Percentiles rank a stretch among this genome's conserved stretches.
These are phyloP conservation scores for Alternaria dauci DNA, from an alignment of 2,329 filamentous ascomycete genomes.

Conservation along the genomic window DNA sequence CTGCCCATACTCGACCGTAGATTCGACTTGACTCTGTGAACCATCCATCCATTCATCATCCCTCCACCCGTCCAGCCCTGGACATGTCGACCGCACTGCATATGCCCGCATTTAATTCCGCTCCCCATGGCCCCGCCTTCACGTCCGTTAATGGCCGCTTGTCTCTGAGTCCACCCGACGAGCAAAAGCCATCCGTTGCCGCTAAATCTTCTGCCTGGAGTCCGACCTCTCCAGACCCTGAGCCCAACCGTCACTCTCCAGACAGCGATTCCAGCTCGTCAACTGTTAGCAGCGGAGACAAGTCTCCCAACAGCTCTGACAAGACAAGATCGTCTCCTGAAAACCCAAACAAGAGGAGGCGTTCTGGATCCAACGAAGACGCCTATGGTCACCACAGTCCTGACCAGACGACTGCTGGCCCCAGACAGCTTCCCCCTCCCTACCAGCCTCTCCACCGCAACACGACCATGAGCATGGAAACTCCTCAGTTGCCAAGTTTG, in stretches of 20 bases:
- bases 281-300: conserved; percentile 26
- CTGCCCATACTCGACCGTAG: conserved; percentile 2
- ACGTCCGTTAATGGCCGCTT: conserved; percentile 48
- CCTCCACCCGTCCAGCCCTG: not conserved
- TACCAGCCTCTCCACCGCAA: conserved; percentile 52
- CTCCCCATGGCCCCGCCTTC: conserved; percentile 46
- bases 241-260: conserved; percentile 32
- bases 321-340: conserved; percentile 61
- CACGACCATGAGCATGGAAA: conserved; percentile 36
- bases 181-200: conserved; percentile 30
- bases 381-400: conserved; percentile 50
- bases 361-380: conserved; percentile 66
- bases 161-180: conserved; percentile 38
- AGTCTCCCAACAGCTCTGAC: conserved; percentile 53
- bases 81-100: conserved; percentile 49
- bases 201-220: conserved; percentile 29
- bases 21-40: conserved; percentile 2
- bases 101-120: conserved; percentile 37
- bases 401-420: conserved; percentile 42
- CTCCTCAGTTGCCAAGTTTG: conserved; percentile 32
- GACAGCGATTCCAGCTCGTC: conserved; percentile 34
- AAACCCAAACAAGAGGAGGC: conserved; percentile 67
- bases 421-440: conserved; percentile 47
- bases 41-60: not conserved
- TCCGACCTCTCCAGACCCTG: conserved; percentile 22